Percentiles rank a stretch among this genome's conserved stretches.
phyloP scores from a whole-genome alignment of 352 stramenopile genomes.

The Thalassiosira pacifica region DNA sequence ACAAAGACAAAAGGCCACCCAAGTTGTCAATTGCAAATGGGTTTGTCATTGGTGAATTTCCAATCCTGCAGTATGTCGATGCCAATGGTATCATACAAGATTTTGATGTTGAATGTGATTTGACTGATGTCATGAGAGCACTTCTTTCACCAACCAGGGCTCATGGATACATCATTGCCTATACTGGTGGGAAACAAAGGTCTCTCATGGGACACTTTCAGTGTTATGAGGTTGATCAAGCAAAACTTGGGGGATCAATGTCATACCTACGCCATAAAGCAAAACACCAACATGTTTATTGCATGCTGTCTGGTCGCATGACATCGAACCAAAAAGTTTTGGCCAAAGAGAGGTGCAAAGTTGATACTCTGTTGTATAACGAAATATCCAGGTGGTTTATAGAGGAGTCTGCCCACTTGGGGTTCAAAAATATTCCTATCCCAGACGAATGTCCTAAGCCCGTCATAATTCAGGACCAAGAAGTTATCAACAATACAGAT shows the following conservation, averaged over 20 bases:
- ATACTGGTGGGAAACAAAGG: constrained; percentile 33
- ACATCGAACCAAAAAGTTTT: constrained; percentile 3
- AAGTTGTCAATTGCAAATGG: not conserved
- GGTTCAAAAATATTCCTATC: not conserved
- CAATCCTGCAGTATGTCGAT: not conserved
- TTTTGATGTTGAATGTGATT: not conserved
- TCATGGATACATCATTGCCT: constrained; percentile 3
- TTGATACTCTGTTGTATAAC: not conserved
- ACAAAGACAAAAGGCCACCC: constrained; percentile 3
- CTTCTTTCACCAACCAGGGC: constrained; percentile 30
- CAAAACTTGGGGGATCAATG: constrained; percentile 6
- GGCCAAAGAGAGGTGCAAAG: not conserved
- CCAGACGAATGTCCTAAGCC: constrained; percentile 19
- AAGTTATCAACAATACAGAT: constrained; percentile 8
- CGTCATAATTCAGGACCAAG: not conserved
- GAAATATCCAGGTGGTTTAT: constrained; percentile 20
- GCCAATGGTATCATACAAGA: not conserved
- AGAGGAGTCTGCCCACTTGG: constrained; percentile 20
- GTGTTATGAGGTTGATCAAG: constrained; percentile 49
- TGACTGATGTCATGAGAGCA: constrained; percentile 34
- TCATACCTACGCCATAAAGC: constrained; percentile 20
- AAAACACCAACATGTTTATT: not conserved
- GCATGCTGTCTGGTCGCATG: not conserved
- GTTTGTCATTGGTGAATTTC: not conserved
- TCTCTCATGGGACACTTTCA: constrained; percentile 31